These are phyloP conservation scores for Fusarium sp. DNA, from an alignment of 2,329 filamentous ascomycete genomes.

Conservation along the genomic window DNA sequence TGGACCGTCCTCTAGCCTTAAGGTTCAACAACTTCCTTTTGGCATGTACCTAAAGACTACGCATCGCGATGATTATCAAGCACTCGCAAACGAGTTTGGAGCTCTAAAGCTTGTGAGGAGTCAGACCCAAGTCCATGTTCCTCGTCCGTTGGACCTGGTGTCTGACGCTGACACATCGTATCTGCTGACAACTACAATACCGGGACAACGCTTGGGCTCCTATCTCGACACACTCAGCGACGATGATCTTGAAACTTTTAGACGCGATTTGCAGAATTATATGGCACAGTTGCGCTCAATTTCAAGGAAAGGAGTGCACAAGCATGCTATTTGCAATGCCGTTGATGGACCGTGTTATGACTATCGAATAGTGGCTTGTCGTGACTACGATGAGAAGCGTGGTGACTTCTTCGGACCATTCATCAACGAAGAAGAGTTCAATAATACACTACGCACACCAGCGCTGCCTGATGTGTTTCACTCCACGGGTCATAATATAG, in stretches of 20 bases:
- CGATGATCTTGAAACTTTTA: neutral
- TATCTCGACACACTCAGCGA: neutral
- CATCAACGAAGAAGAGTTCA: slow-evolving; percentile 16
- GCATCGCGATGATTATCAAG: neutral
- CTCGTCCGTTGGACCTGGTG: neutral
- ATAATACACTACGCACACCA: neutral
- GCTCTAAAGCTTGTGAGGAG: neutral
- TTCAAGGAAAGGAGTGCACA: neutral
- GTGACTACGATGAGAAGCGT: neutral
- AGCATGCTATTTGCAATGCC: neutral
- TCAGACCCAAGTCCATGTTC: neutral
- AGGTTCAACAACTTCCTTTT: neutral
- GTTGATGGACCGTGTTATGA: neutral
- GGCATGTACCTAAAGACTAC: neutral
- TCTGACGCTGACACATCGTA: neutral
- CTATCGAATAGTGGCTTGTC: neutral
- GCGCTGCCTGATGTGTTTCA: neutral
- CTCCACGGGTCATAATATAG: slow-evolving; percentile 14
- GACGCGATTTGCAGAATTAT: neutral
- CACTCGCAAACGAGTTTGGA: neutral
- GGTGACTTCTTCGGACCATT: slow-evolving; percentile 23
- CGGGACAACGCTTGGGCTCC: neutral
- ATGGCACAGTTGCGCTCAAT: neutral
- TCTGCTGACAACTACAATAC: neutral
- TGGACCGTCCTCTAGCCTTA: neutral